Percentiles rank a stretch among this genome's conserved stretches.
phyloP scores from a whole-genome alignment of 257 asterid species.

The Nicotiana tomentosiformis region DNA sequence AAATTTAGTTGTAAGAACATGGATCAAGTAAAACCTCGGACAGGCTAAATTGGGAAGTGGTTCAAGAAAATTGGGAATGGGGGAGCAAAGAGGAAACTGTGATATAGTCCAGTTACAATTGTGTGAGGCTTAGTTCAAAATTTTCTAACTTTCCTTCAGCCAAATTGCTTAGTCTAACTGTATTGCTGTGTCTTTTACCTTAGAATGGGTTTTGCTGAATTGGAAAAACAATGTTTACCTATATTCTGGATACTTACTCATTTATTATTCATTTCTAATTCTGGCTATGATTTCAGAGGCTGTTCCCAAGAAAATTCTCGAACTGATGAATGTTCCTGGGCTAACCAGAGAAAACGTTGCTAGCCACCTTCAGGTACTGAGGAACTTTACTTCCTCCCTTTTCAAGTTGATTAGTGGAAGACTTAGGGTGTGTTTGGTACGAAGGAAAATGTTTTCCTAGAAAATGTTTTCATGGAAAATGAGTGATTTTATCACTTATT shows the following conservation, averaged over 20 bases:
- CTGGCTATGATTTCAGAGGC: conserved; percentile 58
- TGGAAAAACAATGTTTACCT: neutral
- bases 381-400: neutral
- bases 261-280: neutral
- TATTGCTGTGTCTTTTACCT: neutral
- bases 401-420: neutral
- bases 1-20: neutral
- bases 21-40: neutral
- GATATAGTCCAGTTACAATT: neutral
- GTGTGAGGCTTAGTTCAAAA: neutral
- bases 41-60: no score
- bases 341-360: conserved; percentile 96
- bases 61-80: neutral
- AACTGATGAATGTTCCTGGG: conserved; percentile 93
- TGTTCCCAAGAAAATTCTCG: conserved; percentile 91
- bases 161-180: neutral
- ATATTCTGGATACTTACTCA: neutral
- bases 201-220: neutral
- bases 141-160: neutral
- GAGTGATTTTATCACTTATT: no score
- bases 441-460: no score
- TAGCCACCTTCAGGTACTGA: conserved; percentile 88
- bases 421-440: neutral
- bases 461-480: no score
- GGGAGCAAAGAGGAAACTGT: neutral